Conservation (phyloP, 164 flowering plant species). For the Cinnamomum chago region DNA sequence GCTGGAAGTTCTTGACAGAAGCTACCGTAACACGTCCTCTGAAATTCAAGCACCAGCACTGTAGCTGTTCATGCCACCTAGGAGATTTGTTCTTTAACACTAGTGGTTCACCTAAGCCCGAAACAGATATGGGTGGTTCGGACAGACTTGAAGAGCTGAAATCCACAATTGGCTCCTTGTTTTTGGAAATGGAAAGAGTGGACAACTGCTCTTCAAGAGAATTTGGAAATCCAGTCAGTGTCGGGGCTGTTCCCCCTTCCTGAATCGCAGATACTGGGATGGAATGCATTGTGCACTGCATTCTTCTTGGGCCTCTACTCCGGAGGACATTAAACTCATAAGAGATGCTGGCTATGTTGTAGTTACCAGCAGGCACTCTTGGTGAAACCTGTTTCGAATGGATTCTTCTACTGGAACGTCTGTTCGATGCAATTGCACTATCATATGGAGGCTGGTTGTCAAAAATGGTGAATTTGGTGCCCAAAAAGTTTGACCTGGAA, state of each 20-base stretch:
- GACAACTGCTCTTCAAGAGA: constrained; percentile 31
- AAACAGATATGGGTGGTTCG: constrained; percentile 18
- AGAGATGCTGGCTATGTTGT: constrained; percentile 47
- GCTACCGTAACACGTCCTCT: constrained; percentile 93
- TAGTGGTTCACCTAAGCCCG: constrained; percentile 33
- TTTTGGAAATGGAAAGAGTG: constrained; percentile 16
- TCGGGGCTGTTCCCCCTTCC: constrained; percentile 78
- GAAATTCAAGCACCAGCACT: constrained; percentile 93
- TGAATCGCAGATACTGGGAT: constrained; percentile 64
- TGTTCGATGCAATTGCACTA: constrained; percentile 28
- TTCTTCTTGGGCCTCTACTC: constrained; percentile 83
- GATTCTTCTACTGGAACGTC: constrained; percentile 27
- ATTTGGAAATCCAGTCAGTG: constrained; percentile 44
- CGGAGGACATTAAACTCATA: constrained; percentile 82
- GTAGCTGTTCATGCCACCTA: constrained; percentile 86
- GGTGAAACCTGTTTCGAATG: constrained; percentile 48
- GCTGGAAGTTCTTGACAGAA: constrained; percentile 93
- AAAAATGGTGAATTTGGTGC: constrained; percentile 71
- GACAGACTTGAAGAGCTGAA: constrained; percentile 28
- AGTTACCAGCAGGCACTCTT: constrained; percentile 37
- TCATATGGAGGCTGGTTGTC: constrained; percentile 49
- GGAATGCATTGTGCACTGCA: constrained; percentile 69
- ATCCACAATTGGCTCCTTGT: constrained; percentile 24
- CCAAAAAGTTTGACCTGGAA: constrained; percentile 84
- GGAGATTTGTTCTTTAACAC: constrained; percentile 74